phyloP scores from a whole-genome alignment of 2,329 filamentous ascomycete genomes.

The Paramyrothecium roridum region DNA sequence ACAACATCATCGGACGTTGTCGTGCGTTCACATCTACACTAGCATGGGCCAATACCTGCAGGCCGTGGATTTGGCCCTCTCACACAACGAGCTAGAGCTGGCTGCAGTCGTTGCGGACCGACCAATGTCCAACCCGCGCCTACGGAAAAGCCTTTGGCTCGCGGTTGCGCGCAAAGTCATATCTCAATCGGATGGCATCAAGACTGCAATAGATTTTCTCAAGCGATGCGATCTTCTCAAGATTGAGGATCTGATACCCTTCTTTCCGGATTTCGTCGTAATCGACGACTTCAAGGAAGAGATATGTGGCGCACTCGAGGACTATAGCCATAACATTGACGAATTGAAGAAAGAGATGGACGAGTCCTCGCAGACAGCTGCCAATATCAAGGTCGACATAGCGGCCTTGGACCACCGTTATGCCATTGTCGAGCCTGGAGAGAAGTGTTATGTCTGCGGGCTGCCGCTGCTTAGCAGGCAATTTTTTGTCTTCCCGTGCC shows the following conservation, averaged over 20 bases:
- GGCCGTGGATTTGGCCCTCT: conserved; percentile 87
- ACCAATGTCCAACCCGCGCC: conserved; percentile 70
- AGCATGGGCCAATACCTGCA: conserved; percentile 93
- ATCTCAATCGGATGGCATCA: conserved; percentile 80
- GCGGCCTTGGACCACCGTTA: conserved; percentile 82
- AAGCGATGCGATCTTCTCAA: conserved; percentile 86
- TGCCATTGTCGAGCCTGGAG: conserved; percentile 93
- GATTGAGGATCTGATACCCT: conserved; percentile 95
- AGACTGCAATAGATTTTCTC: conserved; percentile 88
- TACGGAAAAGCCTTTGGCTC: conserved; percentile 94
- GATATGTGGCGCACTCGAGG: conserved; percentile 89
- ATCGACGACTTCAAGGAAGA: conserved; percentile 99
- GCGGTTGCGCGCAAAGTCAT: conserved; percentile 95
- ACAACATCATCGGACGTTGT: conserved; percentile 86
- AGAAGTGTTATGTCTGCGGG: conserved; percentile 86
- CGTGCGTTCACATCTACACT: conserved; percentile 95
- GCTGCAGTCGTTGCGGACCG: conserved; percentile 87
- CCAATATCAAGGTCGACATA: conserved; percentile 89
- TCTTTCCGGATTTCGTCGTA: conserved; percentile 97
- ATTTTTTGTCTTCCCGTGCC: conserved; percentile 98
- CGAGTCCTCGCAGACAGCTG: conserved; percentile 81
- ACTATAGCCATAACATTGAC: conserved; percentile 91
- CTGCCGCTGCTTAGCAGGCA: conserved; percentile 84
- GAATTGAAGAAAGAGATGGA: conserved; percentile 91
- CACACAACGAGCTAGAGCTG: conserved; percentile 85